Evolutionary conservation across 805 yeast genomes (phyloP).

Genomic region (Soucietia sequanensis): DNA sequence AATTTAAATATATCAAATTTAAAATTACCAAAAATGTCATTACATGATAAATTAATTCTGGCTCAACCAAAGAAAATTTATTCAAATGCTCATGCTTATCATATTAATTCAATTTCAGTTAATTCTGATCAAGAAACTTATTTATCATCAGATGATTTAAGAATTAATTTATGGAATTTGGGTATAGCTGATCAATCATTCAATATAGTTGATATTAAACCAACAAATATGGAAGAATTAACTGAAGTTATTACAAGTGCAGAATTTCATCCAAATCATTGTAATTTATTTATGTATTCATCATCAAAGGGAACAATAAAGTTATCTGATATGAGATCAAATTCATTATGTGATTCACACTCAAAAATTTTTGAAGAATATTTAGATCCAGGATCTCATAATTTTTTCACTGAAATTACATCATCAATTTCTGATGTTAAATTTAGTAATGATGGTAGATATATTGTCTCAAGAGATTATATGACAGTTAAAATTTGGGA

Average conservation of each 20-base stretch:
- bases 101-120: constrained; percentile 91
- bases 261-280: constrained; percentile 89
- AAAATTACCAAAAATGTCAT: constrained; percentile 82
- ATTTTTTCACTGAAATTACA: constrained; percentile 96
- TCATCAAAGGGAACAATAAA: constrained; percentile 95
- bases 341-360: constrained; percentile 89
- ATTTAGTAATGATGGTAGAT: constrained; percentile 87
- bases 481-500: constrained; percentile 99
- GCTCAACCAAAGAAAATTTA: constrained; percentile 91
- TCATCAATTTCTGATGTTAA: constrained; percentile 91
- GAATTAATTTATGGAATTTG: constrained; percentile 94
- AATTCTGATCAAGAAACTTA: constrained; percentile 97
- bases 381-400: constrained; percentile 87
- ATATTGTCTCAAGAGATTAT: constrained; percentile 95
- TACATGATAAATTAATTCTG: constrained; percentile 92
- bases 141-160: constrained; percentile 86
- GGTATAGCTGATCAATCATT: constrained; percentile 93
- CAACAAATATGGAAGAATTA: constrained; percentile 97
- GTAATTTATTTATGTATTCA: constrained; percentile 93
- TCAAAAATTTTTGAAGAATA: constrained; percentile 88
- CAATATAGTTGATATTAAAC: constrained; percentile 96
- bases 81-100: constrained; percentile 97
- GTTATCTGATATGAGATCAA: constrained; percentile 93
- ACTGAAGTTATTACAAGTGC: constrained; percentile 97
- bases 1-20: constrained; percentile 38